Evolutionary conservation across 345 rosid species (phyloP).

Genomic region (Eucalyptus guilfoylei): DNA sequence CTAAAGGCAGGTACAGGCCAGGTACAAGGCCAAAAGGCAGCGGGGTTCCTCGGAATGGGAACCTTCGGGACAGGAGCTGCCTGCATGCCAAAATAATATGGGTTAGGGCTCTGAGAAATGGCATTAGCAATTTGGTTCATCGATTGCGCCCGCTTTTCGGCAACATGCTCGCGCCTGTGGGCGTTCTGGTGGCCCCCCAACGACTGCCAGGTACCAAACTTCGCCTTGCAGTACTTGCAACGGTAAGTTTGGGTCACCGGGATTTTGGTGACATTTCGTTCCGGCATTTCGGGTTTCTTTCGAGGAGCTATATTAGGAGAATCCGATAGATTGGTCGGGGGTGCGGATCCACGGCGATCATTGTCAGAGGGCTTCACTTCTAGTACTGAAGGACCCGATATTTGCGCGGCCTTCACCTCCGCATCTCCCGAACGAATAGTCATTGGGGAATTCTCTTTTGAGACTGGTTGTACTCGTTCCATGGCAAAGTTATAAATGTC

Average conservation of each 20-base stretch:
- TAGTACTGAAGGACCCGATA: not conserved
- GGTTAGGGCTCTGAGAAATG: not conserved
- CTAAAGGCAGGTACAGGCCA: not conserved
- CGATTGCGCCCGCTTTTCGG: not conserved
- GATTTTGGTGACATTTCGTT: not conserved
- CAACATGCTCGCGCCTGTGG: not conserved
- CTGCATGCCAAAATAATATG: not conserved
- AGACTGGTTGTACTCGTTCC: not conserved
- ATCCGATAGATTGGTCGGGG: not conserved
- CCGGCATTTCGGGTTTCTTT: not conserved
- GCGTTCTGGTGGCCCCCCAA: not conserved
- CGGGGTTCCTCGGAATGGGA: not conserved
- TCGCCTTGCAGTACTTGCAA: not conserved
- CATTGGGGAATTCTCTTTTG: not conserved
- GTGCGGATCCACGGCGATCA: not conserved
- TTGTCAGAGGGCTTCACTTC: not conserved
- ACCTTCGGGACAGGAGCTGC: not conserved
- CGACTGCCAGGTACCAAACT: not conserved
- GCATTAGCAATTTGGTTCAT: not conserved
- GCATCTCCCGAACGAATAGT: not conserved
- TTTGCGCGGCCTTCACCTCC: not conserved
- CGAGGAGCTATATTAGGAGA: not conserved
- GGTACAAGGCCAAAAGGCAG: not conserved
- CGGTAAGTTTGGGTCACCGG: not conserved
- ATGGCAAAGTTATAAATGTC: not conserved